phyloP scores from a whole-genome alignment of 2,329 filamentous ascomycete species.

The Colletotrichum spinosum region DNA sequence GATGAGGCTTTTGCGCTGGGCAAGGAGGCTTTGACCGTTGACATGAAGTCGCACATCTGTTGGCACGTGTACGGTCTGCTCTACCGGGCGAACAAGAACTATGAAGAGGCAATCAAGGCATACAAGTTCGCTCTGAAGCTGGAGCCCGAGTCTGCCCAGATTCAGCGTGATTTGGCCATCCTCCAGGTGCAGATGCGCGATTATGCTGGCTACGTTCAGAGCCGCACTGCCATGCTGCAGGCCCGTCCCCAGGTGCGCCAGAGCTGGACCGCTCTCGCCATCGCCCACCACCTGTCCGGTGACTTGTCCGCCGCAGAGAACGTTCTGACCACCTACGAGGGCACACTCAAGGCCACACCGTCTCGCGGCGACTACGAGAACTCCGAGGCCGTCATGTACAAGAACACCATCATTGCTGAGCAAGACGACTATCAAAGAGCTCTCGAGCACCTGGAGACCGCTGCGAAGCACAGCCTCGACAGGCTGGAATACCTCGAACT shows the following conservation, averaged over 20 bases:
- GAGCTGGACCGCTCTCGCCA: slow-evolving; percentile 97
- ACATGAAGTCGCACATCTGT: slow-evolving; percentile 99
- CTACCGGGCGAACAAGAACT: slow-evolving; percentile 95
- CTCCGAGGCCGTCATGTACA: slow-evolving; percentile 94
- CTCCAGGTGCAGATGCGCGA: slow-evolving; percentile 97
- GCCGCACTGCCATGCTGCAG: slow-evolving; percentile 87
- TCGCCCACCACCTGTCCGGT: slow-evolving; percentile 91
- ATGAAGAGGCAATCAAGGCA: slow-evolving; percentile 98
- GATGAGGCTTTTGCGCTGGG: slow-evolving; percentile 95
- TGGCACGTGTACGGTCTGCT: slow-evolving; percentile 99
- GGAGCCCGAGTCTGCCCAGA: slow-evolving; percentile 94
- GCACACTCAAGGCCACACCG: slow-evolving; percentile 86
- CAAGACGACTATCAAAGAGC: slow-evolving; percentile 85
- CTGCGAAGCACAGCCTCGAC: slow-evolving; percentile 84
- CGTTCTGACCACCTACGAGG: slow-evolving; percentile 91
- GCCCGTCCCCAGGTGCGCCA: slow-evolving; percentile 83
- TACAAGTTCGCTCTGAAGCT: slow-evolving; percentile 95
- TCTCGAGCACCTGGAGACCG: slow-evolving; percentile 84
- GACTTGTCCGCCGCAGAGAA: slow-evolving; percentile 89
- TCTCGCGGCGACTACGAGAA: slow-evolving; percentile 87
- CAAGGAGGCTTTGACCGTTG: slow-evolving; percentile 90
- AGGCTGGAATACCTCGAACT: slow-evolving; percentile 87
- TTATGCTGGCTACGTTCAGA: slow-evolving; percentile 92
- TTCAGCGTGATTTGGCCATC: slow-evolving; percentile 91
- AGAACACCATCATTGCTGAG: slow-evolving; percentile 94